phyloP scores from a whole-genome alignment of 1,284 basidiomycete species.

The Sphaerobolus stellatus region DNA sequence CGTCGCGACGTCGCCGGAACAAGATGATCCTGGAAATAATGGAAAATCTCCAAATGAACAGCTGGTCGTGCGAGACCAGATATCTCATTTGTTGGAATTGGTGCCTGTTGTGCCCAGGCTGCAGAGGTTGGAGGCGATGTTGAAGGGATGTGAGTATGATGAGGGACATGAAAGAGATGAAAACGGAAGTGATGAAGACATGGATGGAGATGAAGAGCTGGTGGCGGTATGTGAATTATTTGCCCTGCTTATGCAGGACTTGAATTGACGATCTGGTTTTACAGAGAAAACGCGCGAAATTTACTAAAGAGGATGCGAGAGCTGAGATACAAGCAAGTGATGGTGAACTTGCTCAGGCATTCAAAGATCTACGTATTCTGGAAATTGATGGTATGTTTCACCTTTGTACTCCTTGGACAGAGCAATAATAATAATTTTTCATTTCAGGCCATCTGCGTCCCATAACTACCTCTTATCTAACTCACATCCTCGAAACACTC shows the following conservation, averaged over 20 bases:
- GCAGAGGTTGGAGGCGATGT: constrained; percentile 60
- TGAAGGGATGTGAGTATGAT: constrained; percentile 68
- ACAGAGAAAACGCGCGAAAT: constrained; percentile 33
- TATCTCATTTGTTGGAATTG: constrained; percentile 74
- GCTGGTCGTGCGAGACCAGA: constrained; percentile 64
- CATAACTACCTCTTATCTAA: constrained; percentile 64
- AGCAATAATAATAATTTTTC: constrained; percentile 1
- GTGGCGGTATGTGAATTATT: constrained; percentile 12
- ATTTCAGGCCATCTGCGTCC: constrained; percentile 62
- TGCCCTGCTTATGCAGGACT: neutral
- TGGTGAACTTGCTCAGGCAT: constrained; percentile 60
- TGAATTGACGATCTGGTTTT: neutral
- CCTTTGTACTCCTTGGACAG: constrained; percentile 3
- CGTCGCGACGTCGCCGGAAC: constrained; percentile 59
- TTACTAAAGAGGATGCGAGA: constrained; percentile 61
- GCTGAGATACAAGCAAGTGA: constrained; percentile 78
- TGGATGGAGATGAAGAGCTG: constrained; percentile 35
- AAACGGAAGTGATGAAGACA: constrained; percentile 36
- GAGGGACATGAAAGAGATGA: constrained; percentile 49
- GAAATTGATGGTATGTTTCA: constrained; percentile 59
- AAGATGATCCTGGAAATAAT: constrained; percentile 27
- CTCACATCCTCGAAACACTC: constrained; percentile 68
- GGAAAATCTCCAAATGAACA: constrained; percentile 26
- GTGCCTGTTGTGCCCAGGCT: constrained; percentile 70
- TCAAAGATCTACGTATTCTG: constrained; percentile 68